Evolutionary conservation across 129 eudicot genomes (phyloP), one percentile per base, ranked within the genome.

Genomic region (Centaurea solstitialis): DNA sequence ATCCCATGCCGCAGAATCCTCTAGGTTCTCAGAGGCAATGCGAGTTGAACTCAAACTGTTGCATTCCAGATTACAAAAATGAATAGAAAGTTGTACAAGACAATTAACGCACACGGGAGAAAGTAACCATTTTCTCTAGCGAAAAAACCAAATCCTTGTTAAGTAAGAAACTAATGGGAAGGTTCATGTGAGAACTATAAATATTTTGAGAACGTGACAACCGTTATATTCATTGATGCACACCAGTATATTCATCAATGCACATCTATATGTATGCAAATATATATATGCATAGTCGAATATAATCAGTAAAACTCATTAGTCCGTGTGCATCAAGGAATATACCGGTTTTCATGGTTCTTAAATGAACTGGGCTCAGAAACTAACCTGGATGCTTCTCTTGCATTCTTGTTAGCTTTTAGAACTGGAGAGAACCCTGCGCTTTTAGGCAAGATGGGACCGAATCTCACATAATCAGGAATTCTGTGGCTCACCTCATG

Each of bases 361-460:
- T 57, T 21, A 87, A 88, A 76, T 62, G 7, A 30, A 43, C 6
- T 4, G 8, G 50, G 33, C 23, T 17, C 20, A 15, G n/a, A 86
- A 72, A 71, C 85, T 74, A 61, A 92, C 97, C 97, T 88, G 73
- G 87, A 87, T 79, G 86, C 79, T 70, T 83, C 91, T 67, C 75
- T 81, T 18, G 90, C 45, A 71, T 73, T 81, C 70, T 82, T 86
- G 80, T 77, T 84, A 70, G 84, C 72, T 75, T 87, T 90, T 62
- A 87, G 69, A 64, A 86, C 80, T 9, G 90, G 90, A 45, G 93
- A 83, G 79, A 93, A 93, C 38, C 97, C 97, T 68, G 97, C 97
- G 76, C 88, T 93, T 81, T 87, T 87, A 22, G 97, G 97, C 81
- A 93, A 89, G 66, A 89, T 91, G 68, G 96, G 97, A 73, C 96